These are phyloP conservation scores for Zoysia pacifica DNA, from an alignment of 176 grass and related monocot species.

Conservation along the genomic window DNA sequence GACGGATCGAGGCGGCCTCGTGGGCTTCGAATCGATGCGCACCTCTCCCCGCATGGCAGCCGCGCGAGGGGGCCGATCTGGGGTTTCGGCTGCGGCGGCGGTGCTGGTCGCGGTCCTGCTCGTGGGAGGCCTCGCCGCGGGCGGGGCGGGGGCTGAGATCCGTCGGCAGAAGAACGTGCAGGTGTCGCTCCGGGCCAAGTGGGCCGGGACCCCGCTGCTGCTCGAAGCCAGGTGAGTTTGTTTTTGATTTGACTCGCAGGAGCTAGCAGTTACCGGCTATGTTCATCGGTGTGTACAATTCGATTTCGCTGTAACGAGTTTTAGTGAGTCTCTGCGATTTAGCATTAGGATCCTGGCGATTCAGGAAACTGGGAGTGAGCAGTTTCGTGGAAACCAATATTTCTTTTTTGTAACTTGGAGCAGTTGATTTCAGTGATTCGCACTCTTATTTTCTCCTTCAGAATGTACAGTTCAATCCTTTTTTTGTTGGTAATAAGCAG, in stretches of 20 bases:
- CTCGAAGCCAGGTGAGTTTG: slow-evolving; percentile 75
- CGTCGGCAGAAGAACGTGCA: slow-evolving; percentile 83
- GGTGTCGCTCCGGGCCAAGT: slow-evolving; percentile 81
- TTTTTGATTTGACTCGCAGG: slow-evolving; percentile 13
- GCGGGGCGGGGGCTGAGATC: slow-evolving; percentile 40
- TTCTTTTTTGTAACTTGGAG: not conserved
- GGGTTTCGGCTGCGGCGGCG: slow-evolving; percentile 12
- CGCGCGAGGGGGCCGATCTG: slow-evolving; percentile 45
- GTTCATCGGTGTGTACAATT: slow-evolving; percentile 11
- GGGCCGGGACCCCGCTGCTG: slow-evolving; percentile 84
- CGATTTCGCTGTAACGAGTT: not conserved
- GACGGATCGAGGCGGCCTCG: not conserved
- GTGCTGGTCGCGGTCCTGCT: slow-evolving; percentile 32
- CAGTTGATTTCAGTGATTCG: not conserved
- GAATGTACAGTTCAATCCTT: not conserved
- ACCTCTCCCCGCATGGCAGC: slow-evolving; percentile 27
- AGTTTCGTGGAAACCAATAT: not conserved
- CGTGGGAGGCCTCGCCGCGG: slow-evolving; percentile 32
- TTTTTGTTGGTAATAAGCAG: not conserved
- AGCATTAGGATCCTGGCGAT: not conserved
- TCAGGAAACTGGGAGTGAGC: not conserved
- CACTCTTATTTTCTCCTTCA: not conserved
- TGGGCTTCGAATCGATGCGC: slow-evolving; percentile 20
- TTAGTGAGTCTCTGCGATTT: slow-evolving; percentile 1
- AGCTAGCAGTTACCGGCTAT: not conserved